Percentiles rank a stretch among this genome's conserved stretches.
Evolutionary conservation across 1,284 basidiomycete species (phyloP).

Genomic region (Taiwanofungus camphoratus): DNA sequence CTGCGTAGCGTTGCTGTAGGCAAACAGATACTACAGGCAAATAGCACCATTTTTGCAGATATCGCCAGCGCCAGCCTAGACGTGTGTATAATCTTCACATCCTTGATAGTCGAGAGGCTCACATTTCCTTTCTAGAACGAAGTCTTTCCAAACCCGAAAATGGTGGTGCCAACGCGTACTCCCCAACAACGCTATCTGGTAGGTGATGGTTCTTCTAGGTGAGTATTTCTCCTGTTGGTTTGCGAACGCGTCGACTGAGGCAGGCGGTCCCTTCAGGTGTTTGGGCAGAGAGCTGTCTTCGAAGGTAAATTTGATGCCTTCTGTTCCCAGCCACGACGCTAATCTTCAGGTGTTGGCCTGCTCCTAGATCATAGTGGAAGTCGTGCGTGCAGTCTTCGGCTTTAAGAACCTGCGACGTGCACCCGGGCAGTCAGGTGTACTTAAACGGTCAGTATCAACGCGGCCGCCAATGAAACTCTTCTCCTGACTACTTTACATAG

Average conservation of each 20-base stretch:
- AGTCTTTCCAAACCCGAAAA: constrained; percentile 36
- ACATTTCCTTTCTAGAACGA: constrained; percentile 15
- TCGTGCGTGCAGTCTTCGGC: constrained; percentile 44
- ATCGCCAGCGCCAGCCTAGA: constrained; percentile 49
- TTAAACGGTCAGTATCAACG: constrained; percentile 35
- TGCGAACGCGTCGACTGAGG: background rate
- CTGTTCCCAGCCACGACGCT: background rate
- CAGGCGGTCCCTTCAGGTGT: constrained; percentile 24
- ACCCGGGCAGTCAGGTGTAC: constrained; percentile 45
- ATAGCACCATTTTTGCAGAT: constrained; percentile 55
- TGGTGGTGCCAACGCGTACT: constrained; percentile 41
- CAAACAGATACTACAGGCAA: constrained; percentile 36
- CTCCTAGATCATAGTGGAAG: constrained; percentile 41
- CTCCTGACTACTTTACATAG: constrained; percentile 5
- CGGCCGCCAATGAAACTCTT: background rate
- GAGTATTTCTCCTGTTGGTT: constrained; percentile 7
- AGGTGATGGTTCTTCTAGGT: constrained; percentile 50
- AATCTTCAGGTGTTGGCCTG: background rate
- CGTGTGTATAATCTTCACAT: constrained; percentile 34
- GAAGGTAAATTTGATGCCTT: constrained; percentile 33
- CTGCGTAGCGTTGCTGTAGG: constrained; percentile 39
- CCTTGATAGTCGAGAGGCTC: background rate
- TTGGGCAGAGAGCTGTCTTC: constrained; percentile 52
- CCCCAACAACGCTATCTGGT: constrained; percentile 44
- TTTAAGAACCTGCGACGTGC: constrained; percentile 46